Conservation (phyloP, 768 basidiomycete species). For the Dentipellis sp. region DNA sequence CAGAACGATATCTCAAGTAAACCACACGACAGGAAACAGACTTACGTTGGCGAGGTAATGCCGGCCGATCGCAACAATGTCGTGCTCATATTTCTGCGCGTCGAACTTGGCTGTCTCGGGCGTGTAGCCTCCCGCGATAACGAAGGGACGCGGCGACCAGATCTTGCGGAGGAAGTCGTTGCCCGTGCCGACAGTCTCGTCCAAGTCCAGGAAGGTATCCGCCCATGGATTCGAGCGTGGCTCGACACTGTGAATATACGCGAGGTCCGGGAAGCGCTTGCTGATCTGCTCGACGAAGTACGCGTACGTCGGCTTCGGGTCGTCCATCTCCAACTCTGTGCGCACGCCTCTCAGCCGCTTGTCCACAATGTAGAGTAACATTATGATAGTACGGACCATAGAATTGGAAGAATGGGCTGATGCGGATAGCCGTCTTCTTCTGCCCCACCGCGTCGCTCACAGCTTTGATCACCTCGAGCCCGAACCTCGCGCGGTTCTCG, state of each 20-base stretch:
- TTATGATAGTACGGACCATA: background rate
- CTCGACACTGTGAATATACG: background rate
- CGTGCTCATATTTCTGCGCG: slow-evolving; percentile 5
- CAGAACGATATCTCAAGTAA: background rate
- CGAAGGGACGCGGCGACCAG: slow-evolving; percentile 11
- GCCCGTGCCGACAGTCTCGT: background rate
- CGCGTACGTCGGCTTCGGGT: slow-evolving; percentile 17
- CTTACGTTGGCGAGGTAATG: background rate
- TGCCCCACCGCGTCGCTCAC: background rate
- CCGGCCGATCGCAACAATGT: background rate
- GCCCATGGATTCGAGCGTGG: background rate
- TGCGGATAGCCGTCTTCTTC: background rate
- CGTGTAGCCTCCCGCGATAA: slow-evolving; percentile 17
- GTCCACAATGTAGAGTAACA: background rate
- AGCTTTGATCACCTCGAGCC: background rate
- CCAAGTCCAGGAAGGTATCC: background rate
- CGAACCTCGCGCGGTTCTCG: background rate
- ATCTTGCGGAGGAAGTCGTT: slow-evolving; percentile 20
- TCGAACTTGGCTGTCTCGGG: slow-evolving; percentile 12
- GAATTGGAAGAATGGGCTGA: background rate
- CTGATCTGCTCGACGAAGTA: slow-evolving; percentile 17
- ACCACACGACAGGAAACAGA: background rate
- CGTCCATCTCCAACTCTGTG: slow-evolving; percentile 12
- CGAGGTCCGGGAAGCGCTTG: slow-evolving; percentile 13
- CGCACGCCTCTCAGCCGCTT: background rate